A percentile compares a stretch with the other conserved stretches of the same genome.
These are phyloP conservation scores for Rutstroemia sp. DNA, from an alignment of 2,329 filamentous ascomycete species.

Conservation along the genomic window DNA sequence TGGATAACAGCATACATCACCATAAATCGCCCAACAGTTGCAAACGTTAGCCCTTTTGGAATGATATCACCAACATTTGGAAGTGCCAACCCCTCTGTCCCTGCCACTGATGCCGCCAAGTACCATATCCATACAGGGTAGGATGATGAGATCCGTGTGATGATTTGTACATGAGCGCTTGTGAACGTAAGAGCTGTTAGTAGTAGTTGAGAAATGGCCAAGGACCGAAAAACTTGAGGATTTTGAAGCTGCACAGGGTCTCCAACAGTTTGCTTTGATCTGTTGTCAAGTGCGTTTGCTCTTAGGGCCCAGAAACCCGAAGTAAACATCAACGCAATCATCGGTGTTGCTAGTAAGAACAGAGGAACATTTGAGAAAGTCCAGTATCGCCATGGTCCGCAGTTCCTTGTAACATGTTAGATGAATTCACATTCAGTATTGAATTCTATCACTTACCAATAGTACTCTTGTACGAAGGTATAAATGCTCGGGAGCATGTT, in stretches of 20 bases:
- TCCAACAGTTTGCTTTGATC: neutral
- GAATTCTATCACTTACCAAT: slow-evolving; percentile 60
- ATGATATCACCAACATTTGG: neutral
- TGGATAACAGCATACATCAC: slow-evolving; percentile 79
- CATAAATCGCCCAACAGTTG: slow-evolving; percentile 45
- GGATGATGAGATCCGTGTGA: slow-evolving; percentile 79
- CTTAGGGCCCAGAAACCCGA: slow-evolving; percentile 47
- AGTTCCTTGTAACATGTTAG: slow-evolving; percentile 53
- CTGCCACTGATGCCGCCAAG: slow-evolving; percentile 42
- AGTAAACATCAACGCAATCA: slow-evolving; percentile 58
- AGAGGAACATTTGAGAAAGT: slow-evolving; percentile 77
- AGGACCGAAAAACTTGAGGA: slow-evolving; percentile 25
- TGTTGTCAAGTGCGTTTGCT: neutral
- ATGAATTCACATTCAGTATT: neutral
- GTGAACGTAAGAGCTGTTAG: slow-evolving; percentile 66
- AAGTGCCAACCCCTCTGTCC: slow-evolving; percentile 5
- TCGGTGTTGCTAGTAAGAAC: slow-evolving; percentile 75
- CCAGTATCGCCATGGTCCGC: slow-evolving; percentile 88
- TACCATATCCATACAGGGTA: slow-evolving; percentile 89
- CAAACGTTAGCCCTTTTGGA: neutral
- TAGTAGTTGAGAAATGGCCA: slow-evolving; percentile 67
- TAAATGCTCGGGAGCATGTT: slow-evolving; percentile 78
- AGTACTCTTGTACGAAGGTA: slow-evolving; percentile 77
- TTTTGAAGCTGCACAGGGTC: neutral
- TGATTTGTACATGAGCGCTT: slow-evolving; percentile 88